These are phyloP conservation scores for Exophiala dermatitidis DNA, from an alignment of 2,329 filamentous ascomycete species.

Conservation along the genomic window DNA sequence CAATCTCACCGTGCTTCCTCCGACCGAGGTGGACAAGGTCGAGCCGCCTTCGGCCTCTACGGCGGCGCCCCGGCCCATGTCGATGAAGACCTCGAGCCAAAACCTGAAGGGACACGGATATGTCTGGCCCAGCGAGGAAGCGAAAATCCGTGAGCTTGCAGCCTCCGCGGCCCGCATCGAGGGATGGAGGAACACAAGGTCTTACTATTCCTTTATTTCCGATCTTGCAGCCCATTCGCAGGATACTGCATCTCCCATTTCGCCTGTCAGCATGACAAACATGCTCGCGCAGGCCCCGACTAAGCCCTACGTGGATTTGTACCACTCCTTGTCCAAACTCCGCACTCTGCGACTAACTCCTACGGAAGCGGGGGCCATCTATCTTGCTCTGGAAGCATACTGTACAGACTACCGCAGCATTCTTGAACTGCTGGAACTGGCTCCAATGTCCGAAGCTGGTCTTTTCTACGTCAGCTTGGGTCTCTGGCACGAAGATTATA, in stretches of 20 bases:
- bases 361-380: constrained; percentile 72
- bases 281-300: constrained; percentile 46
- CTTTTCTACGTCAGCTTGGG: constrained; percentile 88
- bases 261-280: constrained; percentile 45
- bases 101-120: constrained; percentile 75
- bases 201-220: constrained; percentile 93
- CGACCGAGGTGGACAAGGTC: constrained; percentile 53
- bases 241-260: constrained; percentile 36
- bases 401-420: constrained; percentile 78
- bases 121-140: constrained; percentile 80
- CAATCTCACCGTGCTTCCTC: constrained; percentile 70
- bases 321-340: constrained; percentile 87
- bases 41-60: constrained; percentile 36
- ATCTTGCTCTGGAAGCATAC: constrained; percentile 67
- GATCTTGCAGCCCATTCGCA: constrained; percentile 40
- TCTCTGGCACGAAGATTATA: constrained; percentile 78
- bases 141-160: constrained; percentile 76
- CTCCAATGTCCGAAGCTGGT: constrained; percentile 77
- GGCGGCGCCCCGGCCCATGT: constrained; percentile 17
- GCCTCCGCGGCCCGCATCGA: constrained; percentile 90
- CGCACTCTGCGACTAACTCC: constrained; percentile 72
- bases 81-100: constrained; percentile 18
- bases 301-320: constrained; percentile 70
- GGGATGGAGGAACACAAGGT: constrained; percentile 91
- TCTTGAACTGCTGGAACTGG: constrained; percentile 71